A percentile compares a stretch with the other conserved stretches of the same genome.
Evolutionary conservation across 345 rosid species (phyloP).

Genomic region (Hibiscus mutabilis): DNA sequence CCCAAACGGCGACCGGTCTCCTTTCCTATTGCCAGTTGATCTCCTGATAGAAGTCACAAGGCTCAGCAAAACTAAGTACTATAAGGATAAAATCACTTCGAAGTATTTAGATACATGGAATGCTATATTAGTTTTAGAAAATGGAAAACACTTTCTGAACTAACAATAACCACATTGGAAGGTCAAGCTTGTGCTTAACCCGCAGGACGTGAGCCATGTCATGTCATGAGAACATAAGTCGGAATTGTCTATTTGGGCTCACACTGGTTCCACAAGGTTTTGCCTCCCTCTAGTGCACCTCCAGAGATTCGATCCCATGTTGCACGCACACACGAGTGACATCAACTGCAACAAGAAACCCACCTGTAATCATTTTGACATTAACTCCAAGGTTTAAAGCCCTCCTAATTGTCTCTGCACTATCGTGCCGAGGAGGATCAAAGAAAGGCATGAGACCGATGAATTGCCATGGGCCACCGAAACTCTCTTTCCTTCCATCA

Average conservation of each 20-base stretch:
- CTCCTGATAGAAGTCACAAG: constrained; percentile 43
- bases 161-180: not conserved
- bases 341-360: constrained; percentile 9
- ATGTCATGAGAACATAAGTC: too few relatives aligned
- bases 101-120: not conserved
- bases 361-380: constrained; percentile 98
- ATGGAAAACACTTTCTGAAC: not conserved
- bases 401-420: constrained; percentile 93
- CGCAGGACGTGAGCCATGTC: too few relatives aligned
- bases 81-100: not conserved
- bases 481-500: constrained; percentile 75
- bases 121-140: not conserved
- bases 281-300: too few relatives aligned
- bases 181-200: too few relatives aligned
- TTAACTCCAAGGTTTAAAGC: constrained; percentile 95
- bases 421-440: constrained; percentile 98
- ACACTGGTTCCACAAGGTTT: too few relatives aligned
- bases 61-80: constrained; percentile 9
- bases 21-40: constrained; percentile 95
- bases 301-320: too few relatives aligned
- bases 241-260: too few relatives aligned
- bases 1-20: constrained; percentile 98
- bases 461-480: constrained; percentile 97
- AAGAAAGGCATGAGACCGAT: constrained; percentile 97
- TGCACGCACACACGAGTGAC: too few relatives aligned